A percentile compares a stretch with the other conserved stretches of the same genome.
These are phyloP conservation scores for Leishmania tropica DNA, from an alignment of 208 protist species.

Conservation along the genomic window DNA sequence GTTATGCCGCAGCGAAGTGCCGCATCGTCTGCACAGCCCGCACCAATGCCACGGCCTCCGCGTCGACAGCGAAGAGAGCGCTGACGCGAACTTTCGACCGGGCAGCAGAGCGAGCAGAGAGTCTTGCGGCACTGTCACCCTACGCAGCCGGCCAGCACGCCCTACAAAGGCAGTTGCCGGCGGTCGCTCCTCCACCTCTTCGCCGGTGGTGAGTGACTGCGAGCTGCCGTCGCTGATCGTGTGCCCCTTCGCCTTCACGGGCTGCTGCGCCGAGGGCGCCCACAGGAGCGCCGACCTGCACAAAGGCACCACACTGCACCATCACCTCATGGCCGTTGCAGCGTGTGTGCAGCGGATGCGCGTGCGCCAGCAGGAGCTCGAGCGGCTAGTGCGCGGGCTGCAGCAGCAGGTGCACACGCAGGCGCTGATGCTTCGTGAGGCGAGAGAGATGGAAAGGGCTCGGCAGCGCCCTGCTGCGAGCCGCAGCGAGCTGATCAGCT, in stretches of 20 bases:
- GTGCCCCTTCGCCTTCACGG: conserved; percentile 39
- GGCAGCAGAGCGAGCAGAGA: not conserved
- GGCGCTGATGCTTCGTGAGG: not conserved
- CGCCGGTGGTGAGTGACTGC: not conserved
- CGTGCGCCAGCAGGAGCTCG: conserved; percentile 33
- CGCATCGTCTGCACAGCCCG: not conserved
- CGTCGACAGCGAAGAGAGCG: not conserved
- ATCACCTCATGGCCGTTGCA: conserved; percentile 37
- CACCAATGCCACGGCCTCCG: not conserved
- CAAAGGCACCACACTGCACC: conserved; percentile 17
- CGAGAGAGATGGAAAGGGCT: not conserved
- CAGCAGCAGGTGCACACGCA: conserved; percentile 21
- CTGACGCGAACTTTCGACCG: not conserved
- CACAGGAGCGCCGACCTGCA: conserved; percentile 39
- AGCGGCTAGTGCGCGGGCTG: conserved; percentile 18
- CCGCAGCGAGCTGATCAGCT: not conserved
- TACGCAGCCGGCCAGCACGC: not conserved
- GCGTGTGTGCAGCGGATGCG: conserved; percentile 26
- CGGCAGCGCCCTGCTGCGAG: not conserved
- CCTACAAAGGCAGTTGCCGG: not conserved
- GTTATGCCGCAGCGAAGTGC: not conserved
- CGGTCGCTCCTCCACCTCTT: not conserved
- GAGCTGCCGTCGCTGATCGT: conserved; percentile 19
- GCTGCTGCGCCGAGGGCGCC: conserved; percentile 40
- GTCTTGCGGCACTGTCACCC: not conserved